Base-by-base conservation (phyloP, 2,329 filamentous ascomycete genomes). In the Exophiala viscosa region DNA sequence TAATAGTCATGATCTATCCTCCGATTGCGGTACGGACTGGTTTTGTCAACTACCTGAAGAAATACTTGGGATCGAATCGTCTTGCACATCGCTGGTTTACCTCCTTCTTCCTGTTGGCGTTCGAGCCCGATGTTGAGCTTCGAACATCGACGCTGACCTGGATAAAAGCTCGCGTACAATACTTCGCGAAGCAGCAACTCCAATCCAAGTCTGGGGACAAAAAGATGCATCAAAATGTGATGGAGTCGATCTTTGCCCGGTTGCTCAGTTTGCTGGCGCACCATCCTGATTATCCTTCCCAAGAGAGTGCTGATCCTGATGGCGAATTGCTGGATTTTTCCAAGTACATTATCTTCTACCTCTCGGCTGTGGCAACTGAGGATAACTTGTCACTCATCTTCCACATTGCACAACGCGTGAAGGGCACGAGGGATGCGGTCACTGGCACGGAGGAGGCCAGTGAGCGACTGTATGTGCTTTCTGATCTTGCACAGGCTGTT, bases 341-440 rank as follows among this genome's bases (percentile, higher is more conserved):
- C 5, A 84, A 85, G 62, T 99, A 97, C 68, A 84, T 99, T 52
- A 69, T 96, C 38, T 96, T 92, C 72, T 99, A 95, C 66, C 77
- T 97, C 42, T 84, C 80, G 57, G 83, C 85, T 34, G 84, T 96
- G 14, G 89, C 89, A 8, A 92, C 85, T 0, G 88, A 95, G 67
- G 82, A 88, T 40, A 99, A 96, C 63, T 77, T 97, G 13, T 87
- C 88, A 0, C 76, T 96, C 56, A 90, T 99, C 36, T 93, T 88
- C 74, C 90, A 93, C 68, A 88, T 96, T 57, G 90, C 90, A 10
- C 91, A 97, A 70, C 84, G 90, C 8, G 86, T 96, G 49, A 99
- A 99, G 76, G 88, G 92, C 69, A 88, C 91, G 8, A 80, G 83
- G 38, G 93, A 99, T 67, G 87, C 82, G 10, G 83, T 97, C 55